phyloP scores from a whole-genome alignment of 2,329 filamentous ascomycete species.

The Bipolaris gigantea region DNA sequence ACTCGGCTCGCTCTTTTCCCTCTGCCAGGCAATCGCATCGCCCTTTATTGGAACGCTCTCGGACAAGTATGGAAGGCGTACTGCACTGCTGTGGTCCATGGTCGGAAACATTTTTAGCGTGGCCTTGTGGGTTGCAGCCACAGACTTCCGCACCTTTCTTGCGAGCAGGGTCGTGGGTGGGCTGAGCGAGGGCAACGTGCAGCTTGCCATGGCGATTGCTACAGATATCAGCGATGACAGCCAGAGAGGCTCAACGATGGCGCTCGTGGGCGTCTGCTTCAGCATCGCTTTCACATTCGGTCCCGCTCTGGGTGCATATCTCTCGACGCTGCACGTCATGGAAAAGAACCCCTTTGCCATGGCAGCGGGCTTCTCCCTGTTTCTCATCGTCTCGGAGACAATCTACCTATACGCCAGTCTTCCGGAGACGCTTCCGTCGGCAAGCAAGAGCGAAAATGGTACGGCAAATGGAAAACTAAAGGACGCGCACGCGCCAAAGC shows the following conservation, averaged over 20 bases:
- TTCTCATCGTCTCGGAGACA: conserved; percentile 84
- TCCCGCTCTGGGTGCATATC: conserved; percentile 83
- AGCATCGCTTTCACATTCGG: conserved; percentile 97
- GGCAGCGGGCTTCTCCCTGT: conserved; percentile 83
- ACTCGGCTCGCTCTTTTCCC: conserved; percentile 87
- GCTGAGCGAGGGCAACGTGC: conserved; percentile 93
- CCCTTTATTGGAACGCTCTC: conserved; percentile 88
- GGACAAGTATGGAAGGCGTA: conserved; percentile 83
- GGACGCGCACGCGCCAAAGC: conserved; percentile 22
- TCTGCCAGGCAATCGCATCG: conserved; percentile 89
- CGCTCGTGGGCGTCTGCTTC: conserved; percentile 93
- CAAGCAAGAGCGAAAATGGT: conserved; percentile 22
- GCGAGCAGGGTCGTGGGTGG: conserved; percentile 92
- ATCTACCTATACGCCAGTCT: conserved; percentile 80
- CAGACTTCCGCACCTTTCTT: conserved; percentile 93
- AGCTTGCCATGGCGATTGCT: conserved; percentile 93
- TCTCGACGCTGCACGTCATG: conserved; percentile 76
- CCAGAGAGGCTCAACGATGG: conserved; percentile 88
- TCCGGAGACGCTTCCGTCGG: conserved; percentile 78
- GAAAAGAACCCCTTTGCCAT: conserved; percentile 91
- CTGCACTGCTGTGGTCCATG: conserved; percentile 89
- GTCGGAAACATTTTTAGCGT: conserved; percentile 89
- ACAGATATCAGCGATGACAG: conserved; percentile 90
- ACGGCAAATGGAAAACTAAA: conserved; percentile 26
- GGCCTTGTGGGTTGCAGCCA: conserved; percentile 88